A percentile compares a stretch with the other conserved stretches of the same genome.
These are phyloP conservation scores for Aspergillus incahuasiensis DNA, from an alignment of 495 filamentous ascomycete species.

Conservation along the genomic window DNA sequence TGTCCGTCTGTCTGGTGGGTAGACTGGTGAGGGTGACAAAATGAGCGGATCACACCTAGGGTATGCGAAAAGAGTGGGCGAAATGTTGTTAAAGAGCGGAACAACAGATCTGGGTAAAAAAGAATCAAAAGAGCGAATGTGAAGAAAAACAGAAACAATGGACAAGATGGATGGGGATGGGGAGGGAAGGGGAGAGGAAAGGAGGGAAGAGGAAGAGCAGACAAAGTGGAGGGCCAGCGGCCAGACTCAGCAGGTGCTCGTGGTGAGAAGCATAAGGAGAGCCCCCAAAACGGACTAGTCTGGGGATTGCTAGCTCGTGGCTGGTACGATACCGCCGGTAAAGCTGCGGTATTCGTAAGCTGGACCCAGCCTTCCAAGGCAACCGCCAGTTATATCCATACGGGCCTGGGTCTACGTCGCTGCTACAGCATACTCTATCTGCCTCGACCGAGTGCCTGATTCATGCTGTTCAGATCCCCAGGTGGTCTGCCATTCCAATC, in stretches of 20 bases:
- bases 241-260: background rate
- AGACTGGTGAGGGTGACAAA: constrained; percentile 19
- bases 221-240: too few species aligned
- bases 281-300: background rate
- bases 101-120: constrained; percentile 30
- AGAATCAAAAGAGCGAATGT: constrained; percentile 27
- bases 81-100: constrained; percentile 42
- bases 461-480: background rate
- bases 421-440: too few species aligned
- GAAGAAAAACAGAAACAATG: constrained; percentile 29
- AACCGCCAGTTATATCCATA: constrained; percentile 1
- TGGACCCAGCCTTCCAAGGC: too few species aligned
- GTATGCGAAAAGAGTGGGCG: constrained; percentile 25
- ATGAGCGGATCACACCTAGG: constrained; percentile 17
- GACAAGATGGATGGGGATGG: constrained; percentile 24
- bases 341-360: background rate
- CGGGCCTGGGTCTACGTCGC: background rate
- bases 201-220: constrained; percentile 4
- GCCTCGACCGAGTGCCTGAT: too few species aligned
- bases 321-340: background rate
- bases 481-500: background rate
- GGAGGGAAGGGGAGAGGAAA: constrained; percentile 16
- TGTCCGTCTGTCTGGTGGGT: background rate
- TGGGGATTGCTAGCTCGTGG: constrained; percentile 5
- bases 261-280: background rate